Percentiles rank a stretch among this genome's conserved stretches.
These are phyloP conservation scores for Karstenula rhodostoma DNA, from an alignment of 2,329 filamentous ascomycete species.

Conservation along the genomic window DNA sequence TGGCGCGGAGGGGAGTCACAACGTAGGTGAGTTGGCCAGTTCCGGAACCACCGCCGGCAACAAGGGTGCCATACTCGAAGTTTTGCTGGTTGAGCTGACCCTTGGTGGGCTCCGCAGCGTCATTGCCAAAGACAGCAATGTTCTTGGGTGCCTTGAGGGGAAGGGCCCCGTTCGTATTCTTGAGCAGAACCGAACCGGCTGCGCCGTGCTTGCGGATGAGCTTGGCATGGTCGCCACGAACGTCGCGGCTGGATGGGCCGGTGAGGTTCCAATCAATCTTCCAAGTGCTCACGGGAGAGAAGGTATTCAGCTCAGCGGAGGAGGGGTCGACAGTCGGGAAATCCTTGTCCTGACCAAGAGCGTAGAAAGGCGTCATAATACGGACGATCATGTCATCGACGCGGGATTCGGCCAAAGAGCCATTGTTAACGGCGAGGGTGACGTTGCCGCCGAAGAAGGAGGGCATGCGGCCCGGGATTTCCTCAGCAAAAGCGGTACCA, in stretches of 20 bases:
- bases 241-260: constrained; percentile 43
- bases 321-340: constrained; percentile 50
- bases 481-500: constrained; percentile 31
- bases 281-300: constrained; percentile 52
- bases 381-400: constrained; percentile 58
- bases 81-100: constrained; percentile 51
- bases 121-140: constrained; percentile 60
- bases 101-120: constrained; percentile 49
- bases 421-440: constrained; percentile 50
- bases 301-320: constrained; percentile 39
- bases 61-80: constrained; percentile 53
- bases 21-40: constrained; percentile 53
- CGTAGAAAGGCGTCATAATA: constrained; percentile 57
- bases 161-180: constrained; percentile 59
- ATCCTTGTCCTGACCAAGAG: constrained; percentile 52
- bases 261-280: constrained; percentile 46
- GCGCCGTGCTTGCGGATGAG: constrained; percentile 53
- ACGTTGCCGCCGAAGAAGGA: constrained; percentile 50
- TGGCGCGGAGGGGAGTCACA: constrained; percentile 52
- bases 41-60: constrained; percentile 53
- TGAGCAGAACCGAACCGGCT: constrained; percentile 54
- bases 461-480: constrained; percentile 17
- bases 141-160: constrained; percentile 61
- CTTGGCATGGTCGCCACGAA: constrained; percentile 52
- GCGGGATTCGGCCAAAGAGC: constrained; percentile 48